Base-by-base conservation (phyloP, 441 rosid species). In the Populus hybrid region DNA sequence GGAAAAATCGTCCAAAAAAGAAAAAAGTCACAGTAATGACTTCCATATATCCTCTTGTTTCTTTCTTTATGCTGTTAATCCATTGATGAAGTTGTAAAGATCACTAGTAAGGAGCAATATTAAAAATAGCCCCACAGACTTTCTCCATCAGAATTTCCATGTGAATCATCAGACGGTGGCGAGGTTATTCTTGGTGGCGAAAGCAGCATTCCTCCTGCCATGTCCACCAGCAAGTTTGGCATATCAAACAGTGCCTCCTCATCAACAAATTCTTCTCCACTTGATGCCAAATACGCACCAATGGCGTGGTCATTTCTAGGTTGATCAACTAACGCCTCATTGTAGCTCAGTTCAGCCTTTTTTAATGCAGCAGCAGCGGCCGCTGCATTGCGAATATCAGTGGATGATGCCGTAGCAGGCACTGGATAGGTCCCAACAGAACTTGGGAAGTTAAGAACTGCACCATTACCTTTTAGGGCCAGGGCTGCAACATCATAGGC, bases 171-270 rank as follows among this genome's bases (percentile, higher is more conserved):
- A 1, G 85, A 76, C 21, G 85, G 86, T 21, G 92, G 81, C 20
- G 91, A 77, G 78, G 80, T 82, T 40, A 94, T 85, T 85, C 97
- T 87, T 5, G 97, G 98, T 0, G 97, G 98, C 4, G 94, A 90
- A 74, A 93, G 83, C 89, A 94, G 81, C 97, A 94, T 86, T 74
- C 97, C 98, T 75, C 87, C 94, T 0, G 98, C 98, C 98, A 94
- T 94, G 77, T 91, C 94, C 78, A 84, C 94, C 73, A 94, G 81
- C 87, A 94, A 81, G 81, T 87, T 88, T 14, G 94, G 98, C 93
- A 94, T 86, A 81, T 90, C 91, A 61, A 93, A 83, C 64, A 94
- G 75, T 32, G 82, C 97, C 63, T 94, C 98, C 81, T 91, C 97
- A 70, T 93, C 98, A 4, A 90, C 81, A 82, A 89, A 94, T 71